Conservation (phyloP, 768 basidiomycete genomes). For the Termitomyces sp. region DNA sequence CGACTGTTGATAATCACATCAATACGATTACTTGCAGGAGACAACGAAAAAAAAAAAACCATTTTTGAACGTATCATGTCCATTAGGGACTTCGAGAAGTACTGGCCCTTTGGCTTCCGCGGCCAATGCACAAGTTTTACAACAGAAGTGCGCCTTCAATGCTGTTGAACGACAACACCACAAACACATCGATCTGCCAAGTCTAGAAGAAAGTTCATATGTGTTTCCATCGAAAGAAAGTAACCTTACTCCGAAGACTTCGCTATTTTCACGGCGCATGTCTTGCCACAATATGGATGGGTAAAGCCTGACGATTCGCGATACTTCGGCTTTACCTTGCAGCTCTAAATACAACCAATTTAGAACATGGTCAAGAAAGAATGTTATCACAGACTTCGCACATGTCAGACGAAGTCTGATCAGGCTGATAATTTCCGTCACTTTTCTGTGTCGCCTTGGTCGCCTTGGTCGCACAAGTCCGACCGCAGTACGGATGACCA, state of each 20-base stretch:
- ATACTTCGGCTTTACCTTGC: constrained; percentile 55
- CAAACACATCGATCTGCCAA: constrained; percentile 49
- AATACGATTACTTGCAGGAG: neutral
- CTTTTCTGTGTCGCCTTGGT: neutral
- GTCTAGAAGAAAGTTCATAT: constrained; percentile 17
- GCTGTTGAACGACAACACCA: constrained; percentile 52
- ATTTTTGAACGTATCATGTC: constrained; percentile 60
- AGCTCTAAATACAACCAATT: constrained; percentile 33
- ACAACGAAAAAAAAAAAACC: constrained; percentile 33
- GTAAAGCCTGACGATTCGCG: constrained; percentile 46
- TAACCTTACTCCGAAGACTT: neutral
- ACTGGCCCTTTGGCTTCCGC: constrained; percentile 51
- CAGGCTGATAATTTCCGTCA: neutral
- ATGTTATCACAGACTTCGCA: constrained; percentile 39
- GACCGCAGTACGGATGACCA: constrained; percentile 1
- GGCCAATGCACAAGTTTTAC: constrained; percentile 47
- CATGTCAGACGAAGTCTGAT: neutral
- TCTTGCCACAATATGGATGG: constrained; percentile 61
- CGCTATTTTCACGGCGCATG: constrained; percentile 36
- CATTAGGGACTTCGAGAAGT: constrained; percentile 53
- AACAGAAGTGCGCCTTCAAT: constrained; percentile 58
- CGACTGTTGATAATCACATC: constrained; percentile 29
- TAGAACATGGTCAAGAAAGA: neutral
- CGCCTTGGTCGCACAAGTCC: constrained; percentile 4
- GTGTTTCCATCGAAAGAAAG: neutral